Percentiles rank a stretch among this genome's conserved stretches.
Evolutionary conservation across 2,329 filamentous ascomycete species (phyloP).

Genomic region (Calcarisporium arbuscula): DNA sequence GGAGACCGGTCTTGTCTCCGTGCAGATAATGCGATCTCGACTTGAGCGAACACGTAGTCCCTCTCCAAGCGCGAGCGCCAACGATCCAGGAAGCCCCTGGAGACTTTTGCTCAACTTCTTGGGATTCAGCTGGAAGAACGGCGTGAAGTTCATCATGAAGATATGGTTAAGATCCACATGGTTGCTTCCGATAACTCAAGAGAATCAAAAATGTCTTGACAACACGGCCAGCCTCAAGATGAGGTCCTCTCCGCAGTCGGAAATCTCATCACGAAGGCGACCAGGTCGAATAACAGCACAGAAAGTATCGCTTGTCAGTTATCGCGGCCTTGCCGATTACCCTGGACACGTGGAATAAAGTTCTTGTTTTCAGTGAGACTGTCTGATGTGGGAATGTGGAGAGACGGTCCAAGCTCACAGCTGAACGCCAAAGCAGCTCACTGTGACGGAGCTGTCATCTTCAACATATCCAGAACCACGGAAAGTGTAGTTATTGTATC

Average conservation of each 20-base stretch:
- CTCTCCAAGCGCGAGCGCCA: slow-evolving; percentile 88
- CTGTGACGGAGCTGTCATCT: slow-evolving; percentile 91
- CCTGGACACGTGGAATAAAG: slow-evolving; percentile 98
- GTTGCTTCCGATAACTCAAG: slow-evolving; percentile 97
- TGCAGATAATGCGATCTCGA: slow-evolving; percentile 99
- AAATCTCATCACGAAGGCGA: slow-evolving; percentile 90
- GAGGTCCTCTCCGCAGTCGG: slow-evolving; percentile 97
- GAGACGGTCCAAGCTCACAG: slow-evolving; percentile 86
- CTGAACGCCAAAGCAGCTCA: slow-evolving; percentile 96
- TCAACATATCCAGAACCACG: slow-evolving; percentile 83
- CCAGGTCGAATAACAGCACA: slow-evolving; percentile 92
- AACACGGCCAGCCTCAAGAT: slow-evolving; percentile 95
- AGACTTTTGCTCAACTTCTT: slow-evolving; percentile 88
- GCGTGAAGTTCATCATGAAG: slow-evolving; percentile 99
- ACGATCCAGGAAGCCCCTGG: slow-evolving; percentile 89
- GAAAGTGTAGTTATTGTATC: slow-evolving; percentile 99
- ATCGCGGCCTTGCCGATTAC: slow-evolving; percentile 90
- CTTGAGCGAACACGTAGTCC: slow-evolving; percentile 92
- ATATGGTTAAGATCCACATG: slow-evolving; percentile 99
- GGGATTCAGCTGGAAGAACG: slow-evolving; percentile 87
- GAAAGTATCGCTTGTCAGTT: slow-evolving; percentile 95
- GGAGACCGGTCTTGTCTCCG: slow-evolving; percentile 74
- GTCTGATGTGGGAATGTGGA: slow-evolving; percentile 97
- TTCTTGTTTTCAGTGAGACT: slow-evolving; percentile 97
- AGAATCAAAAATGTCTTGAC: slow-evolving; percentile 98